Conservation (phyloP, 2,329 filamentous ascomycete genomes). For the Penicillium hesseltinei region DNA sequence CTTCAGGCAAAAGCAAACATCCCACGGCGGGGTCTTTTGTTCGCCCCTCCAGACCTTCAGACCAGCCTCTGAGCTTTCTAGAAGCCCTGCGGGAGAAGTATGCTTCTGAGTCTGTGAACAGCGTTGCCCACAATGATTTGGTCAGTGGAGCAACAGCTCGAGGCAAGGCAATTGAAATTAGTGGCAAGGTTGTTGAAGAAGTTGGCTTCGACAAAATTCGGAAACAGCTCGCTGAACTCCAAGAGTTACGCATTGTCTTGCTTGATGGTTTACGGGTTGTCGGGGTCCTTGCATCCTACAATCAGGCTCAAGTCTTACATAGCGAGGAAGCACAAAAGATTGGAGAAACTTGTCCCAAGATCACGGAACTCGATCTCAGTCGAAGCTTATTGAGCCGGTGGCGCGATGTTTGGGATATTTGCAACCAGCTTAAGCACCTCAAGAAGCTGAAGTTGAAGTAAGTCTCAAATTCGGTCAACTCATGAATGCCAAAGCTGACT, state of each 20-base stretch:
- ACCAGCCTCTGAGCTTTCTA: constrained; percentile 70
- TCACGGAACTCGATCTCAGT: constrained; percentile 76
- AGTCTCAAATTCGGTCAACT: constrained; percentile 25
- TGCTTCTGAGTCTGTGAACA: constrained; percentile 56
- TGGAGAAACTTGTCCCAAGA: constrained; percentile 53
- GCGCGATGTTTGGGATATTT: constrained; percentile 67
- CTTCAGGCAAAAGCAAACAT: constrained; percentile 58
- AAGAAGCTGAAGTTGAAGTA: constrained; percentile 70
- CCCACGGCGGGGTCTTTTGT: constrained; percentile 82
- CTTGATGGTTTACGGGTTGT: constrained; percentile 71
- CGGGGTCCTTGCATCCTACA: constrained; percentile 32
- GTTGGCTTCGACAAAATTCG: constrained; percentile 94
- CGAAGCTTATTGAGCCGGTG: constrained; percentile 74
- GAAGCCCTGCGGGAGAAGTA: constrained; percentile 83
- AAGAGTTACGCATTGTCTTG: constrained; percentile 76
- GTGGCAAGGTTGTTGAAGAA: constrained; percentile 84
- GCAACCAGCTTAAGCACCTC: constrained; percentile 65
- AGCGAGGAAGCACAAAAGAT: constrained; percentile 49
- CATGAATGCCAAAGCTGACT: constrained; percentile 13
- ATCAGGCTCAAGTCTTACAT: constrained; percentile 15
- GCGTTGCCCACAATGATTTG: constrained; percentile 17
- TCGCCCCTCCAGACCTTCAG: constrained; percentile 68
- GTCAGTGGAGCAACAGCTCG: constrained; percentile 18
- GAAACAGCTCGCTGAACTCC: constrained; percentile 70
- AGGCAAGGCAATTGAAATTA: constrained; percentile 64